Evolutionary conservation across 768 basidiomycete genomes (phyloP), one percentile per base, ranked within the genome.

Genomic region (Amanita inopinata): DNA sequence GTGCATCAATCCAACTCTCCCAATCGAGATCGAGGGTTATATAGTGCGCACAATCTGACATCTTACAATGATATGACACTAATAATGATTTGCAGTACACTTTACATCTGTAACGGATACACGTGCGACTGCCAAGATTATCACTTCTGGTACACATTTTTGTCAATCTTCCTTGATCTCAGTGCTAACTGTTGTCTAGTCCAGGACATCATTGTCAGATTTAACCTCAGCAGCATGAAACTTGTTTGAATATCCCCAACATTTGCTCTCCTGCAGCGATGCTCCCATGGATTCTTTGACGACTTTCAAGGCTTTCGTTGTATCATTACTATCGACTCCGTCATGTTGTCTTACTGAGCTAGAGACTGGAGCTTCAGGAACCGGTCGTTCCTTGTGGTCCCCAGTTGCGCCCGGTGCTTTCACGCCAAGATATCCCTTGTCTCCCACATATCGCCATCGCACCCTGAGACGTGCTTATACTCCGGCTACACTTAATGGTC

Each of bases 51-150:
- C 12, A 32, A 22, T 9, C 20, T 1, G 11, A 14, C 12, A 23
- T 22, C 9, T n/a, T n/a, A 7, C n/a, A n/a, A 14, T 18, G 11
- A 9, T 12, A 32, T 45, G 34, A 25, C 36, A 38, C 12, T 38
- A 47, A 31, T 44, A 35, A 31, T 33, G 9, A 32, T 33, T 25
- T 4, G 14, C 48, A 89, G 86, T 84, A 41, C 85, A 89, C 59
- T 67, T 80, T 44, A 89, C 86, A 7, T 73, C 83, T 40, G 86
- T 89, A 37, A 86, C 80, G n/a, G 84, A 89, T 61, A 86, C 82
- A 46, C 70, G 73, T 56, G 67, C 70, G 50, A 89, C 86, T 27
- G 67, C 72, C 28, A 79, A 71, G 11, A 87, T 89, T 53, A 88
- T 89, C 51, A 64, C 76, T 24, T 73, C 71, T 47, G 84, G 85